These are phyloP conservation scores for Jasminum sambac DNA, from an alignment of 257 asterid genomes.

Conservation along the genomic window DNA sequence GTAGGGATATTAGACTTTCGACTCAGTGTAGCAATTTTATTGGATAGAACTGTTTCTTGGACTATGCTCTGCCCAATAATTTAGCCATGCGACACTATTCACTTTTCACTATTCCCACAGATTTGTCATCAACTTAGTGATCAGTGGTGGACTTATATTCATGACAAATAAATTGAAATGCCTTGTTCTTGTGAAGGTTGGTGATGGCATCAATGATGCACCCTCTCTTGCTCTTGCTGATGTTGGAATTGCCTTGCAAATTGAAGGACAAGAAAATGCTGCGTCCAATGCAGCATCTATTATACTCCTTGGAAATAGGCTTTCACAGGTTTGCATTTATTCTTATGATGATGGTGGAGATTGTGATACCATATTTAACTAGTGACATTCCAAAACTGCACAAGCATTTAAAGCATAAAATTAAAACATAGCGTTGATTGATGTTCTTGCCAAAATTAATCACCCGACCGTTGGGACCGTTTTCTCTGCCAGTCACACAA, in stretches of 20 bases:
- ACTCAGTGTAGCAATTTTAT: not conserved
- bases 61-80: not conserved
- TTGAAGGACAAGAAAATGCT: constrained; percentile 94
- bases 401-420: not conserved
- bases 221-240: constrained; percentile 98
- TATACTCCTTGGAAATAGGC: constrained; percentile 83
- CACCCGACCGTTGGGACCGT: no score
- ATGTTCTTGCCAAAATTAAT: not conserved
- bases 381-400: not conserved
- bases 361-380: not conserved
- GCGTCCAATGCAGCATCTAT: constrained; percentile 98
- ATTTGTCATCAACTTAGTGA: not conserved
- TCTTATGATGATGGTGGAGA: not conserved
- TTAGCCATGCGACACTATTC: not conserved
- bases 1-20: not conserved
- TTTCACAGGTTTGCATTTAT: constrained; percentile 65
- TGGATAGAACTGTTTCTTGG: constrained; percentile 1
- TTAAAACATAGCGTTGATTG: not conserved
- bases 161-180: not conserved
- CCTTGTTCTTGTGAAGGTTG: constrained; percentile 63
- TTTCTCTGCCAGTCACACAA: no score
- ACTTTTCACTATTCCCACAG: not conserved
- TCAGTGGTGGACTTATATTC: not conserved
- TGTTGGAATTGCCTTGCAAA: constrained; percentile 93
- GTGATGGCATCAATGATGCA: constrained; percentile 97